phyloP scores from a whole-genome alignment of 2,329 filamentous ascomycete genomes.

The Herpotrichia juniperi region DNA sequence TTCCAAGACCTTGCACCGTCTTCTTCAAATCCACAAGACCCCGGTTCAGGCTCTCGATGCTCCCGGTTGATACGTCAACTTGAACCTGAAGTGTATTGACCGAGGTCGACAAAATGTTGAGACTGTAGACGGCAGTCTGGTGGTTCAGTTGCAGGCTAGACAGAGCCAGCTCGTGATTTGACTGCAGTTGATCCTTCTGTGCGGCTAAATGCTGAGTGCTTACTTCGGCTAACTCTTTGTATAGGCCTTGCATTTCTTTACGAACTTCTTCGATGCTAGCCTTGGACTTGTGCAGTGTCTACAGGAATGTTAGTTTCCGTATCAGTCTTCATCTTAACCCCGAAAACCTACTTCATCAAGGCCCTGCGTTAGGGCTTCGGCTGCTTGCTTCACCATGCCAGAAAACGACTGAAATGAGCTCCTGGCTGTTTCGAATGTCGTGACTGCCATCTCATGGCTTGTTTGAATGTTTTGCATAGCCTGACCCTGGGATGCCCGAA shows the following conservation, averaged over 20 bases:
- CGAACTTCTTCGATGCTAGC: slow-evolving; percentile 4
- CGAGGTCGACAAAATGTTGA: slow-evolving; percentile 3
- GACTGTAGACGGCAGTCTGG: not conserved
- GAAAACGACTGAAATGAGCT: slow-evolving; percentile 27
- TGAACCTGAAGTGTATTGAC: slow-evolving; percentile 6
- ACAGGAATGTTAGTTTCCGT: slow-evolving; percentile 2
- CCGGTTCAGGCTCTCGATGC: not conserved
- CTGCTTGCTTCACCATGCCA: slow-evolving; percentile 23
- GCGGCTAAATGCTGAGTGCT: slow-evolving; percentile 4
- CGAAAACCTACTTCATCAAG: not conserved
- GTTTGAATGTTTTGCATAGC: slow-evolving; percentile 21
- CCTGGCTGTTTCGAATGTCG: slow-evolving; percentile 21
- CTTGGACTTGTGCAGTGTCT: slow-evolving; percentile 7
- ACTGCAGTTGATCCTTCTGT: not conserved
- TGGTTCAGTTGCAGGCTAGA: slow-evolving; percentile 7
- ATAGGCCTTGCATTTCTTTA: slow-evolving; percentile 6
- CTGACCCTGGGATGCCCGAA: slow-evolving; percentile 24
- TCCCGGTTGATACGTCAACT: not conserved
- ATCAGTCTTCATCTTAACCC: not conserved
- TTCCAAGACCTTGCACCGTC: slow-evolving; percentile 8
- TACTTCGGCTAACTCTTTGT: slow-evolving; percentile 4
- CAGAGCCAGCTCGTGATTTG: slow-evolving; percentile 7
- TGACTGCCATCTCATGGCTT: slow-evolving; percentile 13
- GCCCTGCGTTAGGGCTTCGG: slow-evolving; percentile 18
- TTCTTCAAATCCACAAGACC: not conserved